Base-by-base conservation (phyloP, 371 early-diverging fungal genomes). In the Mortierella sp. region DNA sequence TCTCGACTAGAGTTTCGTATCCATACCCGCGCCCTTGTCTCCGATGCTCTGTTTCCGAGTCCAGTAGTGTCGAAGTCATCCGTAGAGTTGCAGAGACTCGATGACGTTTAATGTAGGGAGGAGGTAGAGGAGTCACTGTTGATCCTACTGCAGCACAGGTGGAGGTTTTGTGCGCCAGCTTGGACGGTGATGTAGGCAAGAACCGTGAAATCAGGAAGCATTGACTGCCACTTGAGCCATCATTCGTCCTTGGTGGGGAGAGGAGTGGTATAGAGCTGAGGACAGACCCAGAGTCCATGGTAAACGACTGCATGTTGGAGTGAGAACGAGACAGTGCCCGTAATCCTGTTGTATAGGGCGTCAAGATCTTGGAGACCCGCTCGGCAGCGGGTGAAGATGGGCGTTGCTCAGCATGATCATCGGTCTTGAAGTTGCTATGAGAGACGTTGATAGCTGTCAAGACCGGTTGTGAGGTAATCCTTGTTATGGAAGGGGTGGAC, bases 401-500 rank as follows among this genome's bases (percentile, higher is more conserved):
- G 18, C 13, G 16, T n/a, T 39, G 10, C 39, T 39, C 39, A 5
- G 23, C n/a, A 13, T 61, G 13, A 2, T 30, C 41, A 50, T 30
- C 16, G 19, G 26, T 38, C 7, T 18, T 26, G 18, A 23, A 2
- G 41, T 38, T 42, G 28, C 27, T 19, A 4, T 2, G 42, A 7
- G 42, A 21, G 9, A 42, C 49, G 7, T 57, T 55, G 19, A 27
- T 12, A 34, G 47, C 13, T n/a, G 70, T 41, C 34, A 74, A 31
- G 13, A 74, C 70, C 5, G 69, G 61, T 18, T 58, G 55, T 1
- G 76, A 55, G 14, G 45, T 65, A 31, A 61, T 64, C 31, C 58
- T 51, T 42, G 67, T 61, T 47, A 74, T 63, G 0, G 72, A 59
- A 4, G 72, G 62, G 14, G 67, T 27, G 8, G 72, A 67, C n/a